Percentiles rank a stretch among this genome's conserved stretches.
Evolutionary conservation across 495 filamentous ascomycete species (phyloP).

Genomic region (Neurospora tetraspora): DNA sequence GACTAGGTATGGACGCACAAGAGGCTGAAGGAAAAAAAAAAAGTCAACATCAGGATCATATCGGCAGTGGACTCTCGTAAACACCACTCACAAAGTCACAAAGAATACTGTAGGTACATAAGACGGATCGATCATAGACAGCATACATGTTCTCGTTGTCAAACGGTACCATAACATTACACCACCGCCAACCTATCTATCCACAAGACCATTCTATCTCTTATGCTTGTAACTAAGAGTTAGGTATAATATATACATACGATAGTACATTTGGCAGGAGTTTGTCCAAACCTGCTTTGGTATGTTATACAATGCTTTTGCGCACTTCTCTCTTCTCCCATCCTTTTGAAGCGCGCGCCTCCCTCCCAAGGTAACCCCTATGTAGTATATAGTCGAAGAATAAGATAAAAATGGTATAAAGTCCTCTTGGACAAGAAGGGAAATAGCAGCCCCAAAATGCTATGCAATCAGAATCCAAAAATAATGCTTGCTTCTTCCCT

Average conservation of each 20-base stretch:
- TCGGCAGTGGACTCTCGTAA: not conserved
- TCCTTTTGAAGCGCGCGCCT: not conserved
- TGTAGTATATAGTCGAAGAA: not conserved
- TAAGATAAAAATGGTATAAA: not conserved
- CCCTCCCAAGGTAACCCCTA: not conserved
- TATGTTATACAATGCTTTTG: not conserved
- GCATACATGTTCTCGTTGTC: not conserved
- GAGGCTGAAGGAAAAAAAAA: not conserved
- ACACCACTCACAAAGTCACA: not conserved
- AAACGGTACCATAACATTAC: not conserved
- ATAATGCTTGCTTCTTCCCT: not conserved
- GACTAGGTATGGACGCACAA: not conserved
- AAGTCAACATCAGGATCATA: not conserved
- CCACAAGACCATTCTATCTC: not conserved
- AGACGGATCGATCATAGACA: not conserved
- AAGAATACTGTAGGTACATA: not conserved
- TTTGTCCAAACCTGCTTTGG: not conserved
- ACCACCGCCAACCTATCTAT: not conserved
- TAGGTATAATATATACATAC: not conserved
- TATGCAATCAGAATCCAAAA: not conserved
- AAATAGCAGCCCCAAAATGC: not conserved
- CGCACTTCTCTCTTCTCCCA: not conserved
- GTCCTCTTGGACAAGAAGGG: not conserved
- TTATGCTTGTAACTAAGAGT: not conserved
- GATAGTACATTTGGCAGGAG: not conserved